A percentile compares a stretch with the other conserved stretches of the same genome.
Evolutionary conservation across 1,284 basidiomycete genomes (phyloP).

Genomic region (Malassezia furfur): DNA sequence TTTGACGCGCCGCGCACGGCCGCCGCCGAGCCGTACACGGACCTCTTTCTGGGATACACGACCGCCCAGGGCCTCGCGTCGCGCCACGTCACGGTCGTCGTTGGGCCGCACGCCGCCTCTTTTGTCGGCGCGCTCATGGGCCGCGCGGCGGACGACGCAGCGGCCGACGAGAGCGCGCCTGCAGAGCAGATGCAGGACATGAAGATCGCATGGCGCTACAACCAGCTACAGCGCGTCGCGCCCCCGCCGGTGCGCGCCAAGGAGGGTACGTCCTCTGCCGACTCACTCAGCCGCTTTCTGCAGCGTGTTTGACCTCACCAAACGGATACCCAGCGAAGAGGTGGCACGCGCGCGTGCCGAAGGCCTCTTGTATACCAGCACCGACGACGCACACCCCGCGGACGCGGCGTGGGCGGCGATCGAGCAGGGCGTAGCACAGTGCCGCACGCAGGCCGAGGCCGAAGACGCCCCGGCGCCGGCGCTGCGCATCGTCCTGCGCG

Average conservation of each 20-base stretch:
- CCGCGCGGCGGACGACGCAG: constrained; percentile 20
- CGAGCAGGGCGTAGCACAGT: constrained; percentile 17
- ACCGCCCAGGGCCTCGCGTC: constrained; percentile 71
- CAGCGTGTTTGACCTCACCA: constrained; percentile 63
- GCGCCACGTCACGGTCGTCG: constrained; percentile 61
- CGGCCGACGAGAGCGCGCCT: neutral
- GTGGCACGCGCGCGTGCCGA: constrained; percentile 22
- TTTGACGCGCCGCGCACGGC: neutral
- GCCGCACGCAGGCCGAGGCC: constrained; percentile 5
- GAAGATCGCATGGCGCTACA: constrained; percentile 76
- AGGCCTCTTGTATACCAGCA: constrained; percentile 14
- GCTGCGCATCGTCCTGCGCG: constrained; percentile 29
- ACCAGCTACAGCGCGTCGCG: constrained; percentile 60
- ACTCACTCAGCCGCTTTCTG: constrained; percentile 52
- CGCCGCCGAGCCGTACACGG: constrained; percentile 59
- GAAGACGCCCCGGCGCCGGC: constrained; percentile 16
- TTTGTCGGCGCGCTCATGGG: constrained; percentile 39
- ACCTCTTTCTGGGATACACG: constrained; percentile 77
- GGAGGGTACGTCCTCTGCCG: neutral
- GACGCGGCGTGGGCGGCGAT: constrained; percentile 21
- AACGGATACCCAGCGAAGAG: constrained; percentile 25
- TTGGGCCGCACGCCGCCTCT: constrained; percentile 53
- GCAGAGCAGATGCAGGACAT: constrained; percentile 21
- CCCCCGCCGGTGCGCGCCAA: neutral
- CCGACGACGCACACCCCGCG: constrained; percentile 5